A percentile compares a stretch with the other conserved stretches of the same genome.
These are phyloP conservation scores for Chaetomidium leptoderma DNA, from an alignment of 495 filamentous ascomycete genomes.

Conservation along the genomic window DNA sequence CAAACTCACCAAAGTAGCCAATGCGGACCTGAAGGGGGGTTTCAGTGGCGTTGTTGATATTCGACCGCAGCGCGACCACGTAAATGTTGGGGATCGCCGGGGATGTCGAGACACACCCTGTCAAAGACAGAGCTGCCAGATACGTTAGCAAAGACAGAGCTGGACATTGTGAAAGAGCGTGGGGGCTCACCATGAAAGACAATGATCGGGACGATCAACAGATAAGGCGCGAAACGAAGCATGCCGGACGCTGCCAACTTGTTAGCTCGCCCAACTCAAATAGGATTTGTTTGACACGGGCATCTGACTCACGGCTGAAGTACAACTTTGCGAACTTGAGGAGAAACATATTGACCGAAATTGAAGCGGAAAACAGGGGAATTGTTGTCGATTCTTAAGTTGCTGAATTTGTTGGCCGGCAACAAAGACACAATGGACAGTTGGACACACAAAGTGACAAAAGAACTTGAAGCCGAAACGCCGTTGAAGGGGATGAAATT, in stretches of 20 bases:
- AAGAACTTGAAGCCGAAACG: slow-evolving; percentile 5
- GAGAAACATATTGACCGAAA: slow-evolving; percentile 16
- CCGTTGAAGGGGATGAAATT: background rate
- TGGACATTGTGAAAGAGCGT: background rate
- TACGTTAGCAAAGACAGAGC: background rate
- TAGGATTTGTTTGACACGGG: background rate
- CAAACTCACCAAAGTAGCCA: slow-evolving; percentile 39
- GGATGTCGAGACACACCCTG: slow-evolving; percentile 30
- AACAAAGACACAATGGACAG: slow-evolving; percentile 19
- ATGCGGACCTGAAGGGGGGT: slow-evolving; percentile 25
- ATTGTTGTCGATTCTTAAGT: background rate
- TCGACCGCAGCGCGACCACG: slow-evolving; percentile 26
- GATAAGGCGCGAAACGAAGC: slow-evolving; percentile 17
- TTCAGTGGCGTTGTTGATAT: slow-evolving; percentile 19
- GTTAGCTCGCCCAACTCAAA: slow-evolving; percentile 14
- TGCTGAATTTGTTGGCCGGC: slow-evolving; percentile 24
- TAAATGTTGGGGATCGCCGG: slow-evolving; percentile 32
- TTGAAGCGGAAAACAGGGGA: background rate
- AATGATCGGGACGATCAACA: slow-evolving; percentile 29
- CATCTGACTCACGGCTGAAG: slow-evolving; percentile 15
- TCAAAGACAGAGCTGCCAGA: slow-evolving; percentile 25
- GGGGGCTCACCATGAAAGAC: slow-evolving; percentile 24
- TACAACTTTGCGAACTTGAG: slow-evolving; percentile 18
- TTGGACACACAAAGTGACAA: too few species aligned
- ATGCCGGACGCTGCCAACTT: slow-evolving; percentile 5